Base-by-base conservation (phyloP, 306 rosid species). In the Ormosia emarginata region DNA sequence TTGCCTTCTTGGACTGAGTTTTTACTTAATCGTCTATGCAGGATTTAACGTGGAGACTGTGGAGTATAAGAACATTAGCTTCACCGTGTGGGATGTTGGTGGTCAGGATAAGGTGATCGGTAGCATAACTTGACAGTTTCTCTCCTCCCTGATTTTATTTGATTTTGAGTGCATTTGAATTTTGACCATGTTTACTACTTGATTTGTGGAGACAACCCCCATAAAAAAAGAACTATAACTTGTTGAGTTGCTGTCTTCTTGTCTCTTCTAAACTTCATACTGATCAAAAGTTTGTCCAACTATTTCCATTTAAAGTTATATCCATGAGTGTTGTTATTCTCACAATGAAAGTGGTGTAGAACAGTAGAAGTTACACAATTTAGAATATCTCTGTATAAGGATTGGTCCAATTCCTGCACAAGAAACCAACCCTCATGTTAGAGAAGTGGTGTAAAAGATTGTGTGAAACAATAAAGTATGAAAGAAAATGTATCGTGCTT, bases 61-160 rank as follows among this genome's bases (percentile, higher is more conserved):
- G 76, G 91, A 85, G 77, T 88, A 88, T 66, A 88, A 81, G 75
- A 88, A 85, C 84, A 88, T 88, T 34, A 88, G 91, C 85, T 85
- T 88, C 80, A 88, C 89, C 2, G 89, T 88, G 61, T 88, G 89
- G 91, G 91, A 85, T 86, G 91, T 88, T 64, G 91, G 91, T 40
- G 91, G 89, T 83, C 89, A 88, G 64, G 91, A 85, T 64, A 86
- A 86, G 91, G 91, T 75, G 79, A 55, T 74, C 58, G 66, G 69
- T 57, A 43, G 33, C 82, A 64, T 75, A 65, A 84, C 44, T 58
- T 34, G 17, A 29, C 15, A 47, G 30, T 57, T 8, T 78, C 14
- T 36, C 39, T 13, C 24, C 13, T 40, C 15, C 58, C 4, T 63
- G 1, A 57, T 52, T 11, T 69, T 47, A 5, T 78, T 65, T 63